These are phyloP conservation scores for Cyclostephanos tholiformis DNA, from an alignment of 108 stramenopile species.

Conservation along the genomic window DNA sequence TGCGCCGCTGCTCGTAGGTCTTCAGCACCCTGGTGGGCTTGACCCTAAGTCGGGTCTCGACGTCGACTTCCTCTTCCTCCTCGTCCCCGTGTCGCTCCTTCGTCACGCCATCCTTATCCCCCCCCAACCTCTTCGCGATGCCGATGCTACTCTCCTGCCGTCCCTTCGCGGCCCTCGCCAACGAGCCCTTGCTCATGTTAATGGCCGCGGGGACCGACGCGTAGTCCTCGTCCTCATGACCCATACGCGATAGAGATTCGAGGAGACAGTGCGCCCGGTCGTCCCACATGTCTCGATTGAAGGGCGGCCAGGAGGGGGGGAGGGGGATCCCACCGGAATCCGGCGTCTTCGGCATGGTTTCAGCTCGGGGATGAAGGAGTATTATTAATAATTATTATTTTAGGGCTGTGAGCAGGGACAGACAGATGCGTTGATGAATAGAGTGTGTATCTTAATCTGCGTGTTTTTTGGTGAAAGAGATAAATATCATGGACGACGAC, in stretches of 20 bases:
- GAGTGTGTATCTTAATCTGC: no score
- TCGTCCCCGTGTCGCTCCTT: background rate
- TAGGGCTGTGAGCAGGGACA: no score
- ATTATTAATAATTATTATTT: no score
- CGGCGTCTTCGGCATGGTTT: slow-evolving; percentile 41
- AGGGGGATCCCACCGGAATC: slow-evolving; percentile 51
- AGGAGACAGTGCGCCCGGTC: slow-evolving; percentile 38
- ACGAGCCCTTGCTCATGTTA: slow-evolving; percentile 4
- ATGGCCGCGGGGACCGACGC: slow-evolving; percentile 12
- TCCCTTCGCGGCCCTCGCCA: slow-evolving; percentile 1
- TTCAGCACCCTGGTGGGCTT: slow-evolving; percentile 32
- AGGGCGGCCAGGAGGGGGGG: slow-evolving; percentile 46
- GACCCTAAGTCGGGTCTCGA: background rate
- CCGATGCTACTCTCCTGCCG: slow-evolving; percentile 7
- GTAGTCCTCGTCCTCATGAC: slow-evolving; percentile 40
- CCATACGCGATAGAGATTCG: slow-evolving; percentile 36
- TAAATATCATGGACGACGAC: no score
- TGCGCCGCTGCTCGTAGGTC: slow-evolving; percentile 36
- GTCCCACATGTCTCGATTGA: slow-evolving; percentile 46
- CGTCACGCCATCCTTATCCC: background rate
- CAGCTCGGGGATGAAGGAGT: no score
- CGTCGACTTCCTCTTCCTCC: slow-evolving; percentile 1
- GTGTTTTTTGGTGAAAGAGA: no score
- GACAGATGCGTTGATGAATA: no score
- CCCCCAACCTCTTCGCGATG: background rate